A percentile compares a stretch with the other conserved stretches of the same genome.
These are phyloP conservation scores for Solanum etuberosum DNA, from an alignment of 257 asterid genomes.

Conservation along the genomic window DNA sequence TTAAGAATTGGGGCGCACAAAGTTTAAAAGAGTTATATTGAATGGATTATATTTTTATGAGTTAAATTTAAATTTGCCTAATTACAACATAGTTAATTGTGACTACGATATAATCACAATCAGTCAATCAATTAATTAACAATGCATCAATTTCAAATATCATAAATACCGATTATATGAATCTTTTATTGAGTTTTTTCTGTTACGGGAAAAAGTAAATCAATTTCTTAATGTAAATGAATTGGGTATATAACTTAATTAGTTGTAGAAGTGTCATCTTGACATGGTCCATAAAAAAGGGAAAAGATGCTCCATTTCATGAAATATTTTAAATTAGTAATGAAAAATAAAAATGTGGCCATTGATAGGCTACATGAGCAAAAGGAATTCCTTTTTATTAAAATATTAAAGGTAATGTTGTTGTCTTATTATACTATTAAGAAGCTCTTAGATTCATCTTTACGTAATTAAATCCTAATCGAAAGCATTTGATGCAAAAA, in stretches of 20 bases:
- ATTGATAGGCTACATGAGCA: neutral
- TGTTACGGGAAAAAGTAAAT: too few relatives aligned
- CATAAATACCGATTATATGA: too few relatives aligned
- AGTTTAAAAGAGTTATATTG: too few relatives aligned
- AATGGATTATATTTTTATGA: too few relatives aligned
- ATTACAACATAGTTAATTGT: too few relatives aligned
- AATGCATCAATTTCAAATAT: too few relatives aligned
- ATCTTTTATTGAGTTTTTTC: too few relatives aligned
- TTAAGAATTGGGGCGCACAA: too few relatives aligned
- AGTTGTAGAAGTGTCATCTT: neutral
- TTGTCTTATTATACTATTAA: neutral
- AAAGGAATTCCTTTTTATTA: neutral
- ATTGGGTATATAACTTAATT: neutral
- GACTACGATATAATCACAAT: too few relatives aligned
- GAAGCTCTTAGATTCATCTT: neutral
- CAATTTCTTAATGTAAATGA: too few relatives aligned
- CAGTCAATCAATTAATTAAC: too few relatives aligned
- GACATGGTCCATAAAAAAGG: neutral
- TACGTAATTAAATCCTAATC: neutral
- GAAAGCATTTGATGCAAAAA: neutral
- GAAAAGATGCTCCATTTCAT: neutral
- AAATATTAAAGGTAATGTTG: neutral
- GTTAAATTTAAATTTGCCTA: too few relatives aligned
- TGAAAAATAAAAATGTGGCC: neutral
- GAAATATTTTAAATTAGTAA: neutral